Conservation (phyloP, 2,329 filamentous ascomycete species). For the Tolypocladium capitatum region DNA sequence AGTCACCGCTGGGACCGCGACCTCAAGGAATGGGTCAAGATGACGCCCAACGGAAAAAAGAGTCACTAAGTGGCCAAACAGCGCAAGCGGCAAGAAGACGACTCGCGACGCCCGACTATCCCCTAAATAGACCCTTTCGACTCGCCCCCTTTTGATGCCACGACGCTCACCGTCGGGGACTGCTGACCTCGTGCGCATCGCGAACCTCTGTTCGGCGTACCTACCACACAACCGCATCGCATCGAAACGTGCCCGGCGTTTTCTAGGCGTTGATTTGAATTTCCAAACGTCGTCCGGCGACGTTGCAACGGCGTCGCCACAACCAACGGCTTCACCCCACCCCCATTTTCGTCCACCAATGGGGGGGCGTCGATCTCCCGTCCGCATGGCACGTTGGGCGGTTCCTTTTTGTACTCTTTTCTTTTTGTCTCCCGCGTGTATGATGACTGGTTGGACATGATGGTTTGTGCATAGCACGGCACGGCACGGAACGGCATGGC, state of each 20-base stretch:
- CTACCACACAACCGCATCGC: neutral
- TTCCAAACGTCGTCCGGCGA: neutral
- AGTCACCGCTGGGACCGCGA: constrained; percentile 49
- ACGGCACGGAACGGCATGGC: neutral
- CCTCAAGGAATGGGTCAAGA: constrained; percentile 45
- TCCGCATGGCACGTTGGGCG: neutral
- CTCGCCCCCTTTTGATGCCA: neutral
- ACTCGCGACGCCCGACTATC: constrained; percentile 6
- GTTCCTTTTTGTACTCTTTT: neutral
- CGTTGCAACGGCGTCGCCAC: neutral
- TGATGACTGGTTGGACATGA: neutral
- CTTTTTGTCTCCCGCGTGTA: neutral
- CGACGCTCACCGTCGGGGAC: neutral
- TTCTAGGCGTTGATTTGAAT: neutral
- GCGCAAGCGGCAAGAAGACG: constrained; percentile 13
- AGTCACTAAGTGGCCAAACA: constrained; percentile 11
- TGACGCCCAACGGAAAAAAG: constrained; percentile 15
- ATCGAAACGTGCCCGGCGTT: neutral
- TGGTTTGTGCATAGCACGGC: neutral
- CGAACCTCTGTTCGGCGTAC: too few relatives aligned
- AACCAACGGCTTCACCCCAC: neutral
- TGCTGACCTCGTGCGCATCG: too few relatives aligned
- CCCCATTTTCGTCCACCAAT: neutral
- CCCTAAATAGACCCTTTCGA: neutral
- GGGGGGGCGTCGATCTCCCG: neutral